Evolutionary conservation across 2,329 filamentous ascomycete species (phyloP).

Genomic region (Paecilomyces niveus): DNA sequence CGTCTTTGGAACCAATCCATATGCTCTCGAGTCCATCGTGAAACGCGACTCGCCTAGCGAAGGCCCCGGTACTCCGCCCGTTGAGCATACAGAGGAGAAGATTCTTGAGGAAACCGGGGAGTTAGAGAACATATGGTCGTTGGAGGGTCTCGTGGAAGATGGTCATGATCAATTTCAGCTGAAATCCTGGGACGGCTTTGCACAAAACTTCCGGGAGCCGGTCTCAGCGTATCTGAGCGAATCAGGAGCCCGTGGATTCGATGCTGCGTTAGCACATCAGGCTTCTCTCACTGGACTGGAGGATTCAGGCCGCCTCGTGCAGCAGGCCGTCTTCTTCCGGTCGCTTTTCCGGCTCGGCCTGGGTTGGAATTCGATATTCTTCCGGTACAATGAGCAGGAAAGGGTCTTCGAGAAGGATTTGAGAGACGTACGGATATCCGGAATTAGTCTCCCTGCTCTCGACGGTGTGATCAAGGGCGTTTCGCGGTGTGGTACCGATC

Average conservation of each 20-base stretch:
- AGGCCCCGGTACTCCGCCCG: constrained; percentile 12
- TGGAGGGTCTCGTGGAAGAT: constrained; percentile 16
- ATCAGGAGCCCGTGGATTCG: constrained; percentile 32
- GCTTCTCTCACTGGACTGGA: constrained; percentile 11
- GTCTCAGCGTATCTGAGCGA: constrained; percentile 38
- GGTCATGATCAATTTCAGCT: constrained; percentile 11
- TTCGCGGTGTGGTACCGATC: constrained; percentile 28
- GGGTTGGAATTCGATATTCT: constrained; percentile 39
- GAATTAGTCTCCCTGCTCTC: constrained; percentile 41
- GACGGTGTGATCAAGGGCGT: constrained; percentile 23
- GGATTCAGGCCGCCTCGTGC: constrained; percentile 24
- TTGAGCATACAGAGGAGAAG: constrained; percentile 13
- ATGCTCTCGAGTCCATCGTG: constrained; percentile 12
- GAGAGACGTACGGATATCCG: constrained; percentile 41
- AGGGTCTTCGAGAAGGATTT: constrained; percentile 34
- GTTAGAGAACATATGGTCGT: constrained; percentile 27
- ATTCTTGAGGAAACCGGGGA: constrained; percentile 12
- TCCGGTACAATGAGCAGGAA: constrained; percentile 30
- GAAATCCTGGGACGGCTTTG: constrained; percentile 37
- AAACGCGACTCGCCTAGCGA: constrained; percentile 12
- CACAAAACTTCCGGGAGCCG: constrained; percentile 23
- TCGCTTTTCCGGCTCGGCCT: constrained; percentile 35
- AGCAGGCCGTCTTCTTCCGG: constrained; percentile 31
- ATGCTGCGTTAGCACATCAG: constrained; percentile 28
- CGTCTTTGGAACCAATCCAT: constrained; percentile 19